Evolutionary conservation across 306 rosid genomes (phyloP), one percentile per base, ranked within the genome.

Genomic region (Spatholobus suberectus): DNA sequence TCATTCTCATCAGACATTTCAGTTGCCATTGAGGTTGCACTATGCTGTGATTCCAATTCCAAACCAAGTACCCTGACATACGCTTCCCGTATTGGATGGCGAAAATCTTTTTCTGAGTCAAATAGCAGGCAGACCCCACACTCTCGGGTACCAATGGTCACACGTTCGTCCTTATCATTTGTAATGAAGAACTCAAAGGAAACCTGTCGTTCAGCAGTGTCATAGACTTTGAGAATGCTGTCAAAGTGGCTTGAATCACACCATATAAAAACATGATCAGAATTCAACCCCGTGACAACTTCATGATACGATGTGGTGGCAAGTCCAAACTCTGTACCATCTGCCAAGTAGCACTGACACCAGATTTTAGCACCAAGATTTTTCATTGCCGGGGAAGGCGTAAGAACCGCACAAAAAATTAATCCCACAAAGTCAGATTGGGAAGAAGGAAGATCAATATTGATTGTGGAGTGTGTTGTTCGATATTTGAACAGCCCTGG

Each of bases 191-290:
- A 70, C 57, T 43, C 2, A 23, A 43, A 43, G 8, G 57, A 13
- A 26, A 70, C 57, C 12, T 3, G 6, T 1, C 6, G 20, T 2
- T 23, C 38, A 5, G 7, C 4, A 18, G 13, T 54, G 3, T 8
- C 5, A 17, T 23, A 5, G 11, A 24, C 5, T 69, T 5, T 11
- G 23, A 10, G 18, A 23, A 41, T 41, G 9, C 18, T 69, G 18
- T 52, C 68, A 78, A 61, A 78, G 4, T 6, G 73, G 10, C 26
- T 11, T 4, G 68, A 6, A 52, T 79, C 76, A 9, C 8, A 52
- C 82, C 76, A 79, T 0, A 69, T 4, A 10, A 8, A 41, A 54
- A 79, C 70, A 79, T 79, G 55, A 69, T 70, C 77, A 0, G n/a
- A 55, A 7, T 18, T 43, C 27, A 80, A 27, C n/a, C 44, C 41